These are phyloP conservation scores for Oryza officinalis DNA, from an alignment of 176 grass and related monocot genomes.

Conservation along the genomic window DNA sequence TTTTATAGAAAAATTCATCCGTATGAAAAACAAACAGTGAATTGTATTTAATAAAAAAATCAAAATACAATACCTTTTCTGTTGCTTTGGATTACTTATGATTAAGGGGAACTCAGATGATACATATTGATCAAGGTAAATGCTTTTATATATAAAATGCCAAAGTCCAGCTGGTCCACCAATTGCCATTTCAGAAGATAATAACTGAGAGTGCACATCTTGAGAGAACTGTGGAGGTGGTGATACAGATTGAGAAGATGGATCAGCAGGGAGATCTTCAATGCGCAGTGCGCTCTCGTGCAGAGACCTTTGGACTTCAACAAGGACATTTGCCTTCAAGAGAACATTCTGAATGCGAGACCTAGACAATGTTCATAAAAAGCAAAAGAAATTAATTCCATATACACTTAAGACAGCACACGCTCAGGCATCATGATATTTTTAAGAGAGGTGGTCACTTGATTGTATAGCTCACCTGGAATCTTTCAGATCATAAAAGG, in stretches of 20 bases:
- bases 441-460: constrained; percentile 18
- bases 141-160: constrained; percentile 95
- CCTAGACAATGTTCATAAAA: constrained; percentile 48
- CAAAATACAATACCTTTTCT: constrained; percentile 70
- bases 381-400: constrained; percentile 29
- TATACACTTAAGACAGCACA: not conserved
- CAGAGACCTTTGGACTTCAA: constrained; percentile 83
- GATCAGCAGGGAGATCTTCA: constrained; percentile 70
- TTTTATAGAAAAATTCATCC: constrained; percentile 11
- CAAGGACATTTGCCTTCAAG: constrained; percentile 78
- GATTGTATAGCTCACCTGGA: constrained; percentile 64
- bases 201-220: constrained; percentile 44
- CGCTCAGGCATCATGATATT: constrained; percentile 15
- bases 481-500: constrained; percentile 96
- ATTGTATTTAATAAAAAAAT: not conserved
- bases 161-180: constrained; percentile 91
- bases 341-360: constrained; percentile 78
- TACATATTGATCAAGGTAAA: constrained; percentile 89
- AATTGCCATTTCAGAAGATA: constrained; percentile 46
- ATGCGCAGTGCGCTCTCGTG: constrained; percentile 63
- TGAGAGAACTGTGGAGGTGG: constrained; percentile 17
- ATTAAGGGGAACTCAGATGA: constrained; percentile 78
- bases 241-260: constrained; percentile 35
- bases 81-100: constrained; percentile 72
- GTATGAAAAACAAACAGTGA: constrained; percentile 16